Base-by-base conservation (phyloP, 176 grass and related monocot species). In the Typha latifolia region DNA sequence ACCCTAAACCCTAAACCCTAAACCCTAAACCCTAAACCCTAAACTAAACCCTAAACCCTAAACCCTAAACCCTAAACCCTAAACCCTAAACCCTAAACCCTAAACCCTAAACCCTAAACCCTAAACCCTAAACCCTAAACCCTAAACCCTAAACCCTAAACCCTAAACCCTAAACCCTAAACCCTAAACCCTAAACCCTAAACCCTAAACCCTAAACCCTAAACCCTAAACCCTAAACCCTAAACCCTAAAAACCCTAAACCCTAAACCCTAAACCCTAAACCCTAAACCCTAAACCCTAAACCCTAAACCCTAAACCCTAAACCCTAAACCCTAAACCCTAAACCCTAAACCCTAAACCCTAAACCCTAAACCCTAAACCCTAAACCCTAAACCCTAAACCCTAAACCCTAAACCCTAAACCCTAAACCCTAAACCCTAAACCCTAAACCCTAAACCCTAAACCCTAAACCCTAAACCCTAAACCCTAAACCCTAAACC, bases 11-110 rank as follows among this genome's bases (percentile, higher is more conserved):
- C 66, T 48, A 48, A 69, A 73, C 51, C 70, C 70, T 73, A 71
- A 73, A 73, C 70, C 70, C 70, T 73, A 74, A 74, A 62, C 71
- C 71, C 59, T 63, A 74, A 72, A 47, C 71, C 71, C 32, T 48
- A 74, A 62, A 18, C 71, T 9, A 43, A 43, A 43, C 34, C 34
- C 34, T 43, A 43, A 43, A 43, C 34, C 34, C 34, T 43, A 43
- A 43, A 43, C 34, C 34, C 34, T 43, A 43, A 43, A 43, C 34
- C 34, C 34, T 43, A 43, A 69, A 67, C 47, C 64, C 64, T 34
- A 48, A 67, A 67, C 47, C 64, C 64, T 34, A 48, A 49, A 67
- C 47, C 32, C 32, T 34, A 48, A 67, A 67, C 47, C 63, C 64
- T 34, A 48, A 67, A 67, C n/a, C 64, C 43, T 15, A 20, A 67